These are phyloP conservation scores for Suhomyces taliae DNA, from an alignment of 1,139 yeast species.

Conservation along the genomic window DNA sequence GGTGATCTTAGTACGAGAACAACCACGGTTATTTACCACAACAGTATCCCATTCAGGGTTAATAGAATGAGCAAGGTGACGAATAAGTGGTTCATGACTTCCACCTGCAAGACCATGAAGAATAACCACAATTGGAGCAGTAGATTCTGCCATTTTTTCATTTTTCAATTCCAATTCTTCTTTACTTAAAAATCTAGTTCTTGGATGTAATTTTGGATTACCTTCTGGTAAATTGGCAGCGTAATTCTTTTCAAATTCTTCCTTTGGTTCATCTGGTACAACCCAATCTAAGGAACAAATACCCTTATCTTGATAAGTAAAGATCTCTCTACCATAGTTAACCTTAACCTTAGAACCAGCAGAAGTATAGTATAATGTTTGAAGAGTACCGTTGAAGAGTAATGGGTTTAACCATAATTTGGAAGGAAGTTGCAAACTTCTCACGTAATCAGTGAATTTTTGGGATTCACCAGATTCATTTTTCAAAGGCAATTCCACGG, in stretches of 20 bases:
- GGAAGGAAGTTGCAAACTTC: conserved; percentile 23
- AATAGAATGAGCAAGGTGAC: conserved; percentile 54
- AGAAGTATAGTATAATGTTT: conserved; percentile 65
- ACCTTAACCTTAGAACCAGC: conserved; percentile 54
- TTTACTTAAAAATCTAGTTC: conserved; percentile 68
- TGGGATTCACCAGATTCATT: conserved; percentile 14
- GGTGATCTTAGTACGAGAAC: conserved; percentile 78
- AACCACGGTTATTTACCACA: conserved; percentile 82
- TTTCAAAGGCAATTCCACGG: conserved; percentile 21
- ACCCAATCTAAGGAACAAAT: conserved; percentile 79
- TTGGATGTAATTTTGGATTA: conserved; percentile 74
- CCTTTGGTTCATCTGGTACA: conserved; percentile 49
- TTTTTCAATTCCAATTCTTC: conserved; percentile 24
- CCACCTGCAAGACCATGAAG: conserved; percentile 93
- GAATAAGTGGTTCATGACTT: conserved; percentile 82
- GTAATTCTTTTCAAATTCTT: conserved; percentile 50
- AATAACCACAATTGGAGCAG: conserved; percentile 65
- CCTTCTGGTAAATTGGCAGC: conserved; percentile 59
- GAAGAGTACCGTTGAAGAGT: conserved; percentile 72
- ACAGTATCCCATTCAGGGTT: conserved; percentile 52
- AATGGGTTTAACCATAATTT: conserved; percentile 60
- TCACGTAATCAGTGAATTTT: conserved; percentile 26
- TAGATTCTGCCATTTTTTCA: conserved; percentile 21
- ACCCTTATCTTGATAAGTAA: conserved; percentile 63
- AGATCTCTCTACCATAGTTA: conserved; percentile 74